Percentiles rank a stretch among this genome's conserved stretches.
Evolutionary conservation across 169 alveolate species (phyloP).

Genomic region (Cryptosporidium ubiquitum): DNA sequence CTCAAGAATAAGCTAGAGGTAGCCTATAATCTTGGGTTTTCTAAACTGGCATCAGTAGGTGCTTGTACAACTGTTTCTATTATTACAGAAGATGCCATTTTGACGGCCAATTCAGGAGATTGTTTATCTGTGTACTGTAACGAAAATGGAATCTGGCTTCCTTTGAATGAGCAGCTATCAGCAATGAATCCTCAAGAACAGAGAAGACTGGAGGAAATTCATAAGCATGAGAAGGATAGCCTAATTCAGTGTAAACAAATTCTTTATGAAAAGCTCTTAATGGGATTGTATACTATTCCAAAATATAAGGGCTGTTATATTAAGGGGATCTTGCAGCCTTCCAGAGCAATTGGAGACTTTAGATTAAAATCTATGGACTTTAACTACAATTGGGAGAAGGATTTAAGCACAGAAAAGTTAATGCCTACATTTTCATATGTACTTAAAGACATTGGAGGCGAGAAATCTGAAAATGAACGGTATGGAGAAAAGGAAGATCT

Average conservation of each 20-base stretch:
- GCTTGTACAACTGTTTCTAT: constrained; percentile 60
- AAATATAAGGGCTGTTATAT: constrained; percentile 56
- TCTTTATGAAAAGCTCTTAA: constrained; percentile 2
- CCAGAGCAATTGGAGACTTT: constrained; percentile 73
- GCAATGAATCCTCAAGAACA: constrained; percentile 71
- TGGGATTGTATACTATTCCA: constrained; percentile 31
- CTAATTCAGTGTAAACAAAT: constrained; percentile 52
- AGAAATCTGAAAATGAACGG: background rate
- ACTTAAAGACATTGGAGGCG: background rate
- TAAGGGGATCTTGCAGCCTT: constrained; percentile 68
- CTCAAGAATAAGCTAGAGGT: constrained; percentile 35
- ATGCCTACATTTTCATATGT: constrained; percentile 36
- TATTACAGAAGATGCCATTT: constrained; percentile 49
- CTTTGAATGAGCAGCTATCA: constrained; percentile 71
- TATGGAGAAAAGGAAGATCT: background rate
- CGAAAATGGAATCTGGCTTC: constrained; percentile 52
- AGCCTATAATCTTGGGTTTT: constrained; percentile 55
- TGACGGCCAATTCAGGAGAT: constrained; percentile 71
- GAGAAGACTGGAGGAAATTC: constrained; percentile 53
- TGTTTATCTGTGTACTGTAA: constrained; percentile 42
- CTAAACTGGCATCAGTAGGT: constrained; percentile 59
- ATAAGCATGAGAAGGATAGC: constrained; percentile 44
- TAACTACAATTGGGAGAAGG: constrained; percentile 73
- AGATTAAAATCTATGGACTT: constrained; percentile 69
- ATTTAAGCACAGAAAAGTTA: constrained; percentile 33